Evolutionary conservation across 1,284 basidiomycete species (phyloP), one percentile per base, ranked within the genome.

Genomic region (Cryptococcus depauperatus): DNA sequence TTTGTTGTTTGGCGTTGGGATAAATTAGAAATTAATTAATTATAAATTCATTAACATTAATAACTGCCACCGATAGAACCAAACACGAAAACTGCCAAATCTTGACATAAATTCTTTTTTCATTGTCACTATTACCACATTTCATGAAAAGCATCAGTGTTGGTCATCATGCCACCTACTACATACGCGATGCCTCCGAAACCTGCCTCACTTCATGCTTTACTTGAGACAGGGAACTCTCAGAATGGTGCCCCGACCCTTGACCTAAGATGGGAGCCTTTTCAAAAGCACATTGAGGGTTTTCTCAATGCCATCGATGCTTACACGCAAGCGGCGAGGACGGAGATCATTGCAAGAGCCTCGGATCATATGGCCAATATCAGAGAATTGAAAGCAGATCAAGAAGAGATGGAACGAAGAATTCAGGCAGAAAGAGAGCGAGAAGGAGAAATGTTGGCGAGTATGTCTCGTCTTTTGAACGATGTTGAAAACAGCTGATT

Each of bases 371-470:
- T 41, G 3, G 48, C 51, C 13, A 16, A 28, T 13, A 52, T 65
- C 18, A 55, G 62, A 27, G 58, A 62, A n/a, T 41, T 59, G 19
- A 56, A 55, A n/a, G 59, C 60, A 27, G 54, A 61, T 14, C 62
- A 61, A 48, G 61, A 59, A 16, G 67, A 68, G 43, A 51, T 52
- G 29, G 64, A 66, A 45, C 51, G 56, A 16, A 48, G 58, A 27
- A 70, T 71, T 23, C 56, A 58, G 34, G 43, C 55, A 19, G 68
- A 70, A 54, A 51, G 66, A 25, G 56, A 62, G 32, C 51, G 51
- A 26, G 70, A 72, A 47, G 59, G 57, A 14, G 56, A 62, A 19
- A 67, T 72, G 66, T 56, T 72, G 2, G 54, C 59, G 14, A 57
- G 69, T 69, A 41, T 39, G 62, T 57, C 2, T 42, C 29, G 23